Percentiles rank a stretch among this genome's conserved stretches.
Conservation (phyloP, 805 yeast genomes). For the Lipomyces yamadae region DNA sequence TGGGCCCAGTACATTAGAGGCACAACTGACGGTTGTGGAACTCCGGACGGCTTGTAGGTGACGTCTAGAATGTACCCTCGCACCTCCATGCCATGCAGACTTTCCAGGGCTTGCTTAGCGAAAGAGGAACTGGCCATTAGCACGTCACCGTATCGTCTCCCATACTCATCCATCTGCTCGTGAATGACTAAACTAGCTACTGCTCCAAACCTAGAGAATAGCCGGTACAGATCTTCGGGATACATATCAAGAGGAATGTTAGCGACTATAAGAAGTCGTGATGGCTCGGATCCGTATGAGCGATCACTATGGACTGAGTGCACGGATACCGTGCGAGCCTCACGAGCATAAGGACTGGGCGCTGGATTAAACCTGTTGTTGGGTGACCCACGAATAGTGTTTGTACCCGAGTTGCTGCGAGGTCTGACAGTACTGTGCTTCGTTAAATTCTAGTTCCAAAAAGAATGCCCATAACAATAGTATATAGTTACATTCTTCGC, state of each 20-base stretch:
- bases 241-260: conserved; percentile 28
- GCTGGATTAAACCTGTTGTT: neutral
- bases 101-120: conserved; percentile 17
- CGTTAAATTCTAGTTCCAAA: neutral
- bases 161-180: conserved; percentile 25
- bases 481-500: conserved; percentile 24
- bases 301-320: conserved; percentile 5
- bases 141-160: conserved; percentile 28
- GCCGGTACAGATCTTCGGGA: conserved; percentile 29
- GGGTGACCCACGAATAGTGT: neutral
- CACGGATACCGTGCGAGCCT: neutral
- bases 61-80: conserved; percentile 13
- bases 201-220: conserved; percentile 18
- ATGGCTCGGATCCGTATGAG: conserved; percentile 6
- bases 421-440: conserved; percentile 5
- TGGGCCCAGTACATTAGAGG: conserved; percentile 3
- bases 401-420: neutral
- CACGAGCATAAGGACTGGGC: conserved; percentile 1
- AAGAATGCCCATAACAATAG: neutral
- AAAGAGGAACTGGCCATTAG: conserved; percentile 17
- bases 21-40: neutral
- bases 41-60: neutral
- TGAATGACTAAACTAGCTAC: conserved; percentile 23
- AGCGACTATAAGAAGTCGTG: conserved; percentile 18
- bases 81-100: conserved; percentile 7